Evolutionary conservation across 2,329 filamentous ascomycete species (phyloP), one percentile per base, ranked within the genome.

Genomic region (Trichoderma polysporum): DNA sequence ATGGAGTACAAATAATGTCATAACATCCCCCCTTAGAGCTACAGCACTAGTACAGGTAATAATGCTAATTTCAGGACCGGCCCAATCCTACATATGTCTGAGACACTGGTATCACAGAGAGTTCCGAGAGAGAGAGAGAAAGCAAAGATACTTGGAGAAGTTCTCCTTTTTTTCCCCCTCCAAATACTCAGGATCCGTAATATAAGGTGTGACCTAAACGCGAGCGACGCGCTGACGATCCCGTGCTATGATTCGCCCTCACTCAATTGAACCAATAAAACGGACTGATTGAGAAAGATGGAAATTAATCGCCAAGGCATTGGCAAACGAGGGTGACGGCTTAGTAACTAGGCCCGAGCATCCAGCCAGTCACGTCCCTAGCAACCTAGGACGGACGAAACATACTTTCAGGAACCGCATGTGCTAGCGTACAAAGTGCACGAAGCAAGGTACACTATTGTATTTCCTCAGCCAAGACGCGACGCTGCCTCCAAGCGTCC

Each of bases 31-130:
- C 58, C 31, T 37, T 29, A n/a, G 17, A 49, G 58, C 58, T 61
- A 22, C 58, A 61, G 45, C 58, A 7, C 5, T 47, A 17, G 45
- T 33, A 52, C 58, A 37, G 39, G 35, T 29, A 39, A 50, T 61
- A n/a, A 47, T 47, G 31, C 25, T 52, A 39, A 61, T 61, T 52
- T 61, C 58, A 61, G 58, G 17, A 39, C 22, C 15, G 33, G 6
- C 45, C 29, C 33, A 27, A 39, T 45, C 58, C 45, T 61, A 61
- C 58, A 29, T 52, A 33, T 39, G 45, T 52, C 29, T 61, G 58
- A 61, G 58, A 61, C 58, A 61, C 8, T 29, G 29, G 58, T 39
- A 35, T n/a, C n/a, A n/a, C 37, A 59, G 39, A 59, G 39, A 59
- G 56, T 33, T 59, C 19, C 17, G 35, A 58, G 27, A 15, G 19